These are phyloP conservation scores for Nicotiana attenuata DNA, from an alignment of 257 asterid genomes.

Conservation along the genomic window DNA sequence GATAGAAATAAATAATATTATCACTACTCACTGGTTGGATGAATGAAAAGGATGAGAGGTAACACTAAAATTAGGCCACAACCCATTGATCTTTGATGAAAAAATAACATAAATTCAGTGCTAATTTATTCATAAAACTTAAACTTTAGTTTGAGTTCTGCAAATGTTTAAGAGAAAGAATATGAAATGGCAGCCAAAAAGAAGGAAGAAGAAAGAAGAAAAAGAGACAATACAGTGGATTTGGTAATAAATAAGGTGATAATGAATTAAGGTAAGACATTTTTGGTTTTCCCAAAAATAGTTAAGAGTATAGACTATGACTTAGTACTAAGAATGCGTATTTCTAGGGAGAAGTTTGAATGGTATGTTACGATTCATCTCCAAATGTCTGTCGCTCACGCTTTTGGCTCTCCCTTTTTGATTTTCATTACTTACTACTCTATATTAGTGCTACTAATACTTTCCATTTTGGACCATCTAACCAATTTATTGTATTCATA, in stretches of 20 bases:
- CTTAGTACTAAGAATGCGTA: constrained; percentile 27
- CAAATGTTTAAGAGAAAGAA: background rate
- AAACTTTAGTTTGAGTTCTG: background rate
- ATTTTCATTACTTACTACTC: background rate
- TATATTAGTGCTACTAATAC: background rate
- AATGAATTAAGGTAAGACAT: background rate
- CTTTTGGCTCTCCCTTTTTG: constrained; percentile 24
- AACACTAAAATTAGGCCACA: constrained; percentile 20
- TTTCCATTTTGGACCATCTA: background rate
- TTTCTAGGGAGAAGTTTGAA: constrained; percentile 17
- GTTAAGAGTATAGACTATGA: constrained; percentile 8
- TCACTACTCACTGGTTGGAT: constrained; percentile 44
- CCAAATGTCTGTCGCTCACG: constrained; percentile 14
- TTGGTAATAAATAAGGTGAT: background rate
- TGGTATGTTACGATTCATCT: background rate
- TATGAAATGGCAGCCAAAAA: background rate
- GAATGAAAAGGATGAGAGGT: constrained; percentile 17
- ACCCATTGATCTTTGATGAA: constrained; percentile 23
- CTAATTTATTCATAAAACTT: background rate
- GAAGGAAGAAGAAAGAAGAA: background rate
- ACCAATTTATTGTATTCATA: background rate
- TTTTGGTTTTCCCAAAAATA: background rate
- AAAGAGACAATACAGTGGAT: background rate
- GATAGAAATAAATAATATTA: background rate
- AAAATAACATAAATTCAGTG: background rate